phyloP scores from a whole-genome alignment of 106 monocot genomes.

The Ottelia alismoides region DNA sequence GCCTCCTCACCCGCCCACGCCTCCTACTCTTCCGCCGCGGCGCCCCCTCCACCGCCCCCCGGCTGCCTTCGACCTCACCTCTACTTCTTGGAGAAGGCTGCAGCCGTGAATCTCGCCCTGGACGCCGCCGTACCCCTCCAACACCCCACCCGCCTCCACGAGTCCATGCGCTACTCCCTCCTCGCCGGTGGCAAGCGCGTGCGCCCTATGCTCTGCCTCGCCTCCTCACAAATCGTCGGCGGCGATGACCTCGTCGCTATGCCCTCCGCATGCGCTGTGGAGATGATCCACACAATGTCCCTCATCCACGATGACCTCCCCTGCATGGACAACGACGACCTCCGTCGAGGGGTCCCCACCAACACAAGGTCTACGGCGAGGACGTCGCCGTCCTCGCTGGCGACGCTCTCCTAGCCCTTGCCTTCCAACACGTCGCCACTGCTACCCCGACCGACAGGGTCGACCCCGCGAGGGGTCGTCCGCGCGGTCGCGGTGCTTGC shows the following conservation, averaged over 20 bases:
- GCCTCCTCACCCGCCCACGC: neutral
- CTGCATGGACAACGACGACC: conserved; percentile 28
- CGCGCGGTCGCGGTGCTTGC: conserved; percentile 17
- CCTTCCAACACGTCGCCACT: conserved; percentile 16
- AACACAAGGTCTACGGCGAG: conserved; percentile 23
- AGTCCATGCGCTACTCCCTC: conserved; percentile 20
- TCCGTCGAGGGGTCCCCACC: conserved; percentile 23
- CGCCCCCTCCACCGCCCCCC: neutral
- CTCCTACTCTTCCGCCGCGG: neutral
- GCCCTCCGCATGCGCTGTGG: conserved; percentile 22
- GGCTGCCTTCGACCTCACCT: conserved; percentile 2
- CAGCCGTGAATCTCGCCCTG: conserved; percentile 12
- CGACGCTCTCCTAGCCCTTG: conserved; percentile 17
- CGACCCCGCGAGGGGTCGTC: conserved; percentile 7
- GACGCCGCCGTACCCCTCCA: conserved; percentile 12
- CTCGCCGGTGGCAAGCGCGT: conserved; percentile 22
- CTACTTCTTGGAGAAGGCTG: conserved; percentile 15
- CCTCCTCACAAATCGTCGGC: conserved; percentile 31
- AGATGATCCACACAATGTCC: conserved; percentile 28
- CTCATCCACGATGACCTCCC: conserved; percentile 29
- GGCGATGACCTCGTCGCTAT: conserved; percentile 15
- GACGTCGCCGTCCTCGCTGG: conserved; percentile 19
- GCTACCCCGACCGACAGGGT: conserved; percentile 14
- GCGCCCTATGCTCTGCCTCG: conserved; percentile 17
- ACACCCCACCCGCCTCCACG: conserved; percentile 12